phyloP scores from a whole-genome alignment of 2,329 filamentous ascomycete genomes.

The Diaporthe destruens region DNA sequence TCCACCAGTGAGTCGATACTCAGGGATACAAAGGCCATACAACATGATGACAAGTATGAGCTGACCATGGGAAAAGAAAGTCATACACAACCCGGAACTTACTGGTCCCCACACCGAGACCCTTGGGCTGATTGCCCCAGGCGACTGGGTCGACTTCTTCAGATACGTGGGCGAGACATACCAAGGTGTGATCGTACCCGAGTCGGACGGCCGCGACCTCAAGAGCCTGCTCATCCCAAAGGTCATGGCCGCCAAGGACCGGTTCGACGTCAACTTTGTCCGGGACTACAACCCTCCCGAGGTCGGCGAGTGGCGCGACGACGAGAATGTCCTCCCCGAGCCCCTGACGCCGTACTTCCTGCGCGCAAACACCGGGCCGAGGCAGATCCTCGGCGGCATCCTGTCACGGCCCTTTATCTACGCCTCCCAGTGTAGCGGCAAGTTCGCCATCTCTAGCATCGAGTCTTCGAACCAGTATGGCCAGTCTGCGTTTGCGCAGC shows the following conservation, averaged over 20 bases:
- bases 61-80: slow-evolving; percentile 60
- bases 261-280: slow-evolving; percentile 68
- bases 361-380: slow-evolving; percentile 61
- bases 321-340: slow-evolving; percentile 56
- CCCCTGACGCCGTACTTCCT: slow-evolving; percentile 62
- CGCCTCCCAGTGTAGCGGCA: slow-evolving; percentile 59
- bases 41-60: neutral
- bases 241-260: slow-evolving; percentile 66
- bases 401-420: slow-evolving; percentile 62
- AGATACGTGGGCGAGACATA: slow-evolving; percentile 67
- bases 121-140: slow-evolving; percentile 66
- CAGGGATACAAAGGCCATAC: neutral
- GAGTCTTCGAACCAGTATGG: slow-evolving; percentile 58
- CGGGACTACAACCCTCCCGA: slow-evolving; percentile 61
- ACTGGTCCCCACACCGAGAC: slow-evolving; percentile 67
- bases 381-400: slow-evolving; percentile 59
- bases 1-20: slow-evolving; percentile 59
- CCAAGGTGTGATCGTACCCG: slow-evolving; percentile 62
- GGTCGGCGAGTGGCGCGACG: slow-evolving; percentile 56
- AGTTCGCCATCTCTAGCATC: slow-evolving; percentile 66
- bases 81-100: slow-evolving; percentile 68
- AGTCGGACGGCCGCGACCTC: slow-evolving; percentile 64
- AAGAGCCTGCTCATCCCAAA: slow-evolving; percentile 64
- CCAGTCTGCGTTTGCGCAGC: slow-evolving; percentile 49
- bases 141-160: slow-evolving; percentile 73